These are phyloP conservation scores for Calonectria montana DNA, from an alignment of 2,329 filamentous ascomycete genomes.

Conservation along the genomic window DNA sequence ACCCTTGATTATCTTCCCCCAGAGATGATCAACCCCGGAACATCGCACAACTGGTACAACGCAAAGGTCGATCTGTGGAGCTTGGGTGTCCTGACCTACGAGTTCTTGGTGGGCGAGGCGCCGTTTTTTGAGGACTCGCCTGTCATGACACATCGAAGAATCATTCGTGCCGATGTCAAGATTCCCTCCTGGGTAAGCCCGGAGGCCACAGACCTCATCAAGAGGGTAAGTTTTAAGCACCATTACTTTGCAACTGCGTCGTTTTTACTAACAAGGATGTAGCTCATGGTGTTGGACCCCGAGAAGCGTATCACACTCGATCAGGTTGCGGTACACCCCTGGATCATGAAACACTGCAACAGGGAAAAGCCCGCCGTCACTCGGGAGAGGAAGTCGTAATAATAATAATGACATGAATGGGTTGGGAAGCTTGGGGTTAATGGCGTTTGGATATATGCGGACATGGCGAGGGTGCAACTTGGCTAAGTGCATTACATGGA, in stretches of 20 bases:
- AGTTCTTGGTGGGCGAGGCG: slow-evolving; percentile 95
- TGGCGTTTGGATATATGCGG: slow-evolving; percentile 36
- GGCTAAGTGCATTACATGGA: slow-evolving; percentile 44
- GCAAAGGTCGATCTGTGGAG: slow-evolving; percentile 98
- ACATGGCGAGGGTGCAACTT: slow-evolving; percentile 29
- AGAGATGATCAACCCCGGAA: slow-evolving; percentile 92
- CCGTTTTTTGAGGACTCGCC: slow-evolving; percentile 92
- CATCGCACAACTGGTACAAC: slow-evolving; percentile 87
- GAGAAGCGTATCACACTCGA: slow-evolving; percentile 93
- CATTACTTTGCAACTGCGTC: background rate
- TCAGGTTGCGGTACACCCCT: slow-evolving; percentile 89
- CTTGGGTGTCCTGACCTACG: slow-evolving; percentile 93
- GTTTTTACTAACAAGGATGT: slow-evolving; percentile 41
- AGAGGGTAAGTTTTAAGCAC: slow-evolving; percentile 71
- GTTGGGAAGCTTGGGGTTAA: slow-evolving; percentile 28
- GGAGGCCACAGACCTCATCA: slow-evolving; percentile 93
- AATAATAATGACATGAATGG: slow-evolving; percentile 33
- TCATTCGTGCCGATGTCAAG: slow-evolving; percentile 90
- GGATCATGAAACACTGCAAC: slow-evolving; percentile 96
- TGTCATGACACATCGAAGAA: slow-evolving; percentile 92
- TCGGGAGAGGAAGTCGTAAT: slow-evolving; percentile 56
- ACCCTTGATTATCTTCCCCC: slow-evolving; percentile 97
- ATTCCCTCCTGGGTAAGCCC: slow-evolving; percentile 90
- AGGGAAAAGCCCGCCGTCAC: slow-evolving; percentile 63
- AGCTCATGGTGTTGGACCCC: slow-evolving; percentile 91